Percentiles rank a stretch among this genome's conserved stretches.
phyloP scores from a whole-genome alignment of 2,329 filamentous ascomycete genomes.

The Pseudogymnoascus sp. region DNA sequence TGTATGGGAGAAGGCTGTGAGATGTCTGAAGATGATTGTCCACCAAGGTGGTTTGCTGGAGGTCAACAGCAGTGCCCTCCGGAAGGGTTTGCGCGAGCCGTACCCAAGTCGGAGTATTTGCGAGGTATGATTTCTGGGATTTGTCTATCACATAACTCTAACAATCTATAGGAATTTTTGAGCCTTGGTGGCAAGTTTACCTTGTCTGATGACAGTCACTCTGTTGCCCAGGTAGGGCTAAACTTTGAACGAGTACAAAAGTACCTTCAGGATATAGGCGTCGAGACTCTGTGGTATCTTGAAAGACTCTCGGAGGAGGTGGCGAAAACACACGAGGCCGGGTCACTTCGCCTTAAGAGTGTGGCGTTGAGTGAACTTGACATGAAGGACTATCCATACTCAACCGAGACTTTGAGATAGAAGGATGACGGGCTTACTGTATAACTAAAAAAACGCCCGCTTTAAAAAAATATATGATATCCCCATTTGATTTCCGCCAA shows the following conservation, averaged over 20 bases:
- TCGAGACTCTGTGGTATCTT: conserved; percentile 48
- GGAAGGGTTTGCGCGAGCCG: conserved; percentile 85
- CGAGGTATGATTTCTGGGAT: conserved; percentile 46
- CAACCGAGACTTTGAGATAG: not conserved
- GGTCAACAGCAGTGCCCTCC: conserved; percentile 76
- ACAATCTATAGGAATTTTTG: conserved; percentile 54
- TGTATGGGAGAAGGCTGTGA: conserved; percentile 66
- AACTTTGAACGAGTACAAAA: conserved; percentile 67
- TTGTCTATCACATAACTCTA: conserved; percentile 7
- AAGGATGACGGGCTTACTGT: not conserved
- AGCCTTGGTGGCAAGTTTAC: conserved; percentile 72
- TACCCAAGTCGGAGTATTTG: conserved; percentile 78
- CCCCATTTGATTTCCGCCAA: conserved; percentile 42
- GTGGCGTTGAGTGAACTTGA: not conserved
- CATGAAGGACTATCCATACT: not conserved
- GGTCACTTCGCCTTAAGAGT: not conserved
- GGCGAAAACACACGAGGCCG: not conserved
- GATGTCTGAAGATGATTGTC: conserved; percentile 66
- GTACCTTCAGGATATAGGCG: conserved; percentile 60
- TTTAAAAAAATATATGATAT: not conserved
- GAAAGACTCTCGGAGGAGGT: not conserved
- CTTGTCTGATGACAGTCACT: conserved; percentile 92
- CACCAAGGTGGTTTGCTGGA: conserved; percentile 77
- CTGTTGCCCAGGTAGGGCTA: conserved; percentile 75
- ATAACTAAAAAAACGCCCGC: not conserved